Evolutionary conservation across 2,329 filamentous ascomycete genomes (phyloP).

Genomic region (Alternaria sp.): DNA sequence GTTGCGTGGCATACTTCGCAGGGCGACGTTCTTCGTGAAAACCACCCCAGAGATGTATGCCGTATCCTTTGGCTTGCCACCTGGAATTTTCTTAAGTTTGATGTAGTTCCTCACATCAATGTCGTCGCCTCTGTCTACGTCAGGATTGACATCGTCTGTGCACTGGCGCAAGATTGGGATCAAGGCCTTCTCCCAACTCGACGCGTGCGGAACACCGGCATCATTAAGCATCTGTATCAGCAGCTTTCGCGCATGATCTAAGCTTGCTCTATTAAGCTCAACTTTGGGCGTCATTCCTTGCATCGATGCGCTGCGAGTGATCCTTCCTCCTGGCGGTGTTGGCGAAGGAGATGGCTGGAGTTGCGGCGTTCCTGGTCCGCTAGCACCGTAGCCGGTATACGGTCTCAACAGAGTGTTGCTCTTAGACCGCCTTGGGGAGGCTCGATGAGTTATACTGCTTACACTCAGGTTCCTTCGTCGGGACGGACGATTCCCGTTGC

Average conservation of each 20-base stretch:
- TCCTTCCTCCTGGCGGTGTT: slow-evolving; percentile 47
- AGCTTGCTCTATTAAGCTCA: slow-evolving; percentile 85
- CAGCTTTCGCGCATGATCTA: slow-evolving; percentile 86
- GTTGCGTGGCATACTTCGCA: slow-evolving; percentile 94
- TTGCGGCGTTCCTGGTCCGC: slow-evolving; percentile 29
- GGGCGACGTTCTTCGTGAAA: slow-evolving; percentile 94
- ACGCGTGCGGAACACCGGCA: slow-evolving; percentile 72
- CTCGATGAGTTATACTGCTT: slow-evolving; percentile 76
- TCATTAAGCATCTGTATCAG: slow-evolving; percentile 85
- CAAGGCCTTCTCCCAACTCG: slow-evolving; percentile 88
- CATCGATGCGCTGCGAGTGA: slow-evolving; percentile 81
- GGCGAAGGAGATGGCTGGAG: slow-evolving; percentile 37
- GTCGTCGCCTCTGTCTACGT: slow-evolving; percentile 88
- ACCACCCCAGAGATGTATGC: slow-evolving; percentile 97
- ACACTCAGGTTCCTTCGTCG: slow-evolving; percentile 85
- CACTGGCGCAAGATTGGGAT: slow-evolving; percentile 89
- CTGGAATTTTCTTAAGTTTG: slow-evolving; percentile 95
- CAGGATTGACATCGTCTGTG: slow-evolving; percentile 92
- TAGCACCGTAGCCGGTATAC: slow-evolving; percentile 51
- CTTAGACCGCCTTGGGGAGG: slow-evolving; percentile 73
- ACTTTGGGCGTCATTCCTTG: slow-evolving; percentile 78
- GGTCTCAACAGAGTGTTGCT: slow-evolving; percentile 63
- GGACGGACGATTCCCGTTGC: slow-evolving; percentile 68
- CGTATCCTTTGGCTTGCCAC: slow-evolving; percentile 87
- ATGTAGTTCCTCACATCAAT: slow-evolving; percentile 98